These are phyloP conservation scores for Xerocomus cyaneibrunnescens DNA, from an alignment of 1,284 basidiomycete genomes.

Conservation along the genomic window DNA sequence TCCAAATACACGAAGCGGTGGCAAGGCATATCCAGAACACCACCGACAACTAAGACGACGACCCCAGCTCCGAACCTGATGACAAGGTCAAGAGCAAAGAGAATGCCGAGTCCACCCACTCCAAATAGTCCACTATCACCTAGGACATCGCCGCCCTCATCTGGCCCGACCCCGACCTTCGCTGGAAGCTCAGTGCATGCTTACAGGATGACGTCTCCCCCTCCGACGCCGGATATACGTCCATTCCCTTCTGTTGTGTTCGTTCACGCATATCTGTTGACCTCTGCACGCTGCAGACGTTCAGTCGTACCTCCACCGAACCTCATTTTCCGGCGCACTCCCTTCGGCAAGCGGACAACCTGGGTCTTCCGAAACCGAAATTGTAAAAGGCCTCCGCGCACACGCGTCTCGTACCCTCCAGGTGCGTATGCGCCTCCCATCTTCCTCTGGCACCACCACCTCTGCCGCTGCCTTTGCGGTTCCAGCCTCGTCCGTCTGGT, in stretches of 20 bases:
- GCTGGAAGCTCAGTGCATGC: slow-evolving; percentile 45
- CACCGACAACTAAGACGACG: slow-evolving; percentile 12
- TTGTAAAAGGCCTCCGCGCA: slow-evolving; percentile 55
- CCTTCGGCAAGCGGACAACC: slow-evolving; percentile 18
- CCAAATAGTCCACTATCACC: slow-evolving; percentile 25
- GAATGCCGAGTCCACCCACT: slow-evolving; percentile 10
- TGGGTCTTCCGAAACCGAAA: slow-evolving; percentile 43
- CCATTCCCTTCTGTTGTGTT: not conserved
- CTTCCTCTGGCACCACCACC: slow-evolving; percentile 43
- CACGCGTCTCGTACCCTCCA: slow-evolving; percentile 49
- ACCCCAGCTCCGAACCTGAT: slow-evolving; percentile 9
- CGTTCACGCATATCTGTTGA: not conserved
- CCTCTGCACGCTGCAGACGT: no score
- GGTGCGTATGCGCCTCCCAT: slow-evolving; percentile 54
- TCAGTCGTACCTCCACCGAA: slow-evolving; percentile 55
- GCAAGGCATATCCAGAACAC: slow-evolving; percentile 13
- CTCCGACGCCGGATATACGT: slow-evolving; percentile 48
- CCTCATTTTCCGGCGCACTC: slow-evolving; percentile 34
- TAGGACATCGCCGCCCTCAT: slow-evolving; percentile 52
- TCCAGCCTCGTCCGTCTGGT: slow-evolving; percentile 43
- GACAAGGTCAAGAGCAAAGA: slow-evolving; percentile 16
- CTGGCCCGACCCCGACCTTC: slow-evolving; percentile 56
- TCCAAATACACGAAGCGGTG: slow-evolving; percentile 27
- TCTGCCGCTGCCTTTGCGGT: slow-evolving; percentile 34
- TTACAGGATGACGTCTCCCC: slow-evolving; percentile 8